A percentile compares a stretch with the other conserved stretches of the same genome.
Evolutionary conservation across 169 alveolate species (phyloP).

Genomic region (Theileria parva): DNA sequence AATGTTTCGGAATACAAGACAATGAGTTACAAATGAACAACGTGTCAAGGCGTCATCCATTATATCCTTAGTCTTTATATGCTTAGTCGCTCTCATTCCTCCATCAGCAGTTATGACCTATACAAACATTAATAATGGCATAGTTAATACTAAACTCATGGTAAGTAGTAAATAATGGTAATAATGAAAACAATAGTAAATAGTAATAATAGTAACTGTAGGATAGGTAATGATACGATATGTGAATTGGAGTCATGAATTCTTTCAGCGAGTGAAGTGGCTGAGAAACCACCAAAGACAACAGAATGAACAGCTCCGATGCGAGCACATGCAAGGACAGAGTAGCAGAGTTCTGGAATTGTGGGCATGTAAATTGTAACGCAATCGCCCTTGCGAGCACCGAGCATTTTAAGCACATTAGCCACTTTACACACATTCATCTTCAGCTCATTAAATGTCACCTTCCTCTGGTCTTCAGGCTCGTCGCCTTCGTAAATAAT

Average conservation of each 20-base stretch:
- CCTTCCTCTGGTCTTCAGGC: conserved; percentile 71
- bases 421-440: conserved; percentile 86
- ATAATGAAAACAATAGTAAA: too few species aligned
- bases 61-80: conserved; percentile 54
- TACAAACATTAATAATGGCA: background rate
- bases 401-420: conserved; percentile 85
- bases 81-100: conserved; percentile 50
- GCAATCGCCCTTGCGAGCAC: conserved; percentile 91
- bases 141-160: background rate
- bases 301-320: conserved; percentile 97
- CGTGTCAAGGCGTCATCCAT: conserved; percentile 57
- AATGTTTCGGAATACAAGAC: conserved; percentile 41
- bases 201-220: conserved; percentile 5
- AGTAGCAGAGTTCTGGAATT: conserved; percentile 89
- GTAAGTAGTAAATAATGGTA: too few species aligned
- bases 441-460: conserved; percentile 80
- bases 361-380: conserved; percentile 96
- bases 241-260: conserved; percentile 85
- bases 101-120: conserved; percentile 59
- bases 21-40: conserved; percentile 43
- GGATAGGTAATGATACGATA: conserved; percentile 6
- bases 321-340: conserved; percentile 96
- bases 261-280: conserved; percentile 90
- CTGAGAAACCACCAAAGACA: conserved; percentile 97
- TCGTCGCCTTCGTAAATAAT: conserved; percentile 88